phyloP scores from a whole-genome alignment of 2,329 filamentous ascomycete species.

The Pseudogymnoascus sp. region DNA sequence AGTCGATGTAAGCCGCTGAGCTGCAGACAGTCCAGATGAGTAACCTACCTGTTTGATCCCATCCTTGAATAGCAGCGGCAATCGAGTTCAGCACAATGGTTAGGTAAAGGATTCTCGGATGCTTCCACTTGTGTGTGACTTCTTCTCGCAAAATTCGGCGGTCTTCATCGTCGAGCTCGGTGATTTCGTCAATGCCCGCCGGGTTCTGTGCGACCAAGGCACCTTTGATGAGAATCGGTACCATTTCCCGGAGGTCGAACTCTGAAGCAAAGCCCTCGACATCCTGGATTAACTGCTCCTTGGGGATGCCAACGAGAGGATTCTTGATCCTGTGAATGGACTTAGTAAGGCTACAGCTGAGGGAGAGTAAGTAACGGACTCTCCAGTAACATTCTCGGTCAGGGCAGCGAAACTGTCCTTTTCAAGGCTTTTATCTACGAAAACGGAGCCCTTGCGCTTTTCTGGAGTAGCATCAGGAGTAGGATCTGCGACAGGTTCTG shows the following conservation, averaged over 20 bases:
- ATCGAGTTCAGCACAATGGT: slow-evolving; percentile 62
- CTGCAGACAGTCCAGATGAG: slow-evolving; percentile 34
- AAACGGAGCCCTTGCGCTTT: slow-evolving; percentile 16
- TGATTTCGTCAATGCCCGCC: slow-evolving; percentile 16
- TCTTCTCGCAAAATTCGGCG: slow-evolving; percentile 39
- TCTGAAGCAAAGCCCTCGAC: slow-evolving; percentile 52
- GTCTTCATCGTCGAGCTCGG: slow-evolving; percentile 27
- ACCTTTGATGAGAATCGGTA: slow-evolving; percentile 19
- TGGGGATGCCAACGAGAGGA: slow-evolving; percentile 47
- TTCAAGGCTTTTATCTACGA: slow-evolving; percentile 14
- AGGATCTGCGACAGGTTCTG: background rate
- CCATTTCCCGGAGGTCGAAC: slow-evolving; percentile 43
- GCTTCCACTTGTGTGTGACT: slow-evolving; percentile 57
- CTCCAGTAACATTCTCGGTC: slow-evolving; percentile 21
- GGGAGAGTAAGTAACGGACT: slow-evolving; percentile 13
- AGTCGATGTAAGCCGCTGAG: slow-evolving; percentile 41
- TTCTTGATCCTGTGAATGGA: slow-evolving; percentile 40
- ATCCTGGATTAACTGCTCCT: slow-evolving; percentile 41
- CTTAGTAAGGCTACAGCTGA: background rate
- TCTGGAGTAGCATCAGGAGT: background rate
- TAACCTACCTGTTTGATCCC: slow-evolving; percentile 39
- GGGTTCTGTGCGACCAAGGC: slow-evolving; percentile 35
- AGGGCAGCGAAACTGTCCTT: slow-evolving; percentile 19
- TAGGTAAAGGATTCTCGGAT: slow-evolving; percentile 53
- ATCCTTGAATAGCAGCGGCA: slow-evolving; percentile 52